A percentile compares a stretch with the other conserved stretches of the same genome.
phyloP scores from a whole-genome alignment of 2,329 filamentous ascomycete species.

The Monilinia vaccinii-corymbosi region DNA sequence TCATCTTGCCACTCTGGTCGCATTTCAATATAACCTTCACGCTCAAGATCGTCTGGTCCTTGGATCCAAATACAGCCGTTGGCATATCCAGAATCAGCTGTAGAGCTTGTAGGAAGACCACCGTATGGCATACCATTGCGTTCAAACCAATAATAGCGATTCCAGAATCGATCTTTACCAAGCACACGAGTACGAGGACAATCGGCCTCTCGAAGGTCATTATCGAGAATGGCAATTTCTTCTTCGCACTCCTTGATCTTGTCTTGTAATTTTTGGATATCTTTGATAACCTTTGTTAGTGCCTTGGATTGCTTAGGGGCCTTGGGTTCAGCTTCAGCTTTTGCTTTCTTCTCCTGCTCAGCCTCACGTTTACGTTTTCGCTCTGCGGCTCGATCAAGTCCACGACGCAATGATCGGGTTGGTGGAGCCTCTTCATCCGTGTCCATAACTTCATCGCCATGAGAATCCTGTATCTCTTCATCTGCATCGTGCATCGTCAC shows the following conservation, averaged over 20 bases:
- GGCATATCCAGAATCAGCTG: slow-evolving; percentile 76
- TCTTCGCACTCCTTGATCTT: slow-evolving; percentile 74
- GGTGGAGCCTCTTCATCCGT: slow-evolving; percentile 58
- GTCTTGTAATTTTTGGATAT: slow-evolving; percentile 80
- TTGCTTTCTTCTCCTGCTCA: slow-evolving; percentile 57
- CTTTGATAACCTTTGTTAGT: slow-evolving; percentile 77
- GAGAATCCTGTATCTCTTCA: slow-evolving; percentile 47
- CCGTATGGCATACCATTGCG: slow-evolving; percentile 95
- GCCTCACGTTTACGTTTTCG: slow-evolving; percentile 68
- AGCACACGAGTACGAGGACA: slow-evolving; percentile 83
- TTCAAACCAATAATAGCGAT: slow-evolving; percentile 98
- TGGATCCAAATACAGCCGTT: slow-evolving; percentile 97
- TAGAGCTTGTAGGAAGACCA: slow-evolving; percentile 81
- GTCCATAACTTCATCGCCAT: slow-evolving; percentile 54
- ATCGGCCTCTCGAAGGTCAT: slow-evolving; percentile 87
- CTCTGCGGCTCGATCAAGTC: slow-evolving; percentile 61
- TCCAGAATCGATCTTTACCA: slow-evolving; percentile 95
- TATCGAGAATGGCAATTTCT: slow-evolving; percentile 76
- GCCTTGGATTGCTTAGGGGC: slow-evolving; percentile 74
- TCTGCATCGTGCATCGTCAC: slow-evolving; percentile 55
- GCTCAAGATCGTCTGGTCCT: slow-evolving; percentile 82
- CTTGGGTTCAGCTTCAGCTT: slow-evolving; percentile 47
- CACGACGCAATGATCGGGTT: slow-evolving; percentile 49
- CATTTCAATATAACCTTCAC: slow-evolving; percentile 77
- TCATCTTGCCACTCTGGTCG: slow-evolving; percentile 60